Percentiles rank a stretch among this genome's conserved stretches.
Evolutionary conservation across 345 rosid species (phyloP).

Genomic region (Nasturtium officinale): DNA sequence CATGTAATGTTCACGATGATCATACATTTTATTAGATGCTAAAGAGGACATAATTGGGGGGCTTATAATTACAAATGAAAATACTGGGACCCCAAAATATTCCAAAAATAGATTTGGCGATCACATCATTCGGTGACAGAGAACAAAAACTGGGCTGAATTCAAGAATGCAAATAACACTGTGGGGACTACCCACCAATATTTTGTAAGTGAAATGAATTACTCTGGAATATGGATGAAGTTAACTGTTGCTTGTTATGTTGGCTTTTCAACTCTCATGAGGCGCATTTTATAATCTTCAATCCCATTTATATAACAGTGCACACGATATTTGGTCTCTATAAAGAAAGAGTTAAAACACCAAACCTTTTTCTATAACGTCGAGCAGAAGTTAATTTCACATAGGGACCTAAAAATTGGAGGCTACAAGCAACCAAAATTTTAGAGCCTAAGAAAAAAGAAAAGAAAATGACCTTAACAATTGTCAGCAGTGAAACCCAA

Average conservation of each 20-base stretch:
- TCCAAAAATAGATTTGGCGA: slow-evolving; percentile 38
- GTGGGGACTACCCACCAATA: slow-evolving; percentile 35
- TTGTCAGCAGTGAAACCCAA: too few relatives aligned
- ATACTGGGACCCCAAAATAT: slow-evolving; percentile 35
- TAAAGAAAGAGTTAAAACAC: not conserved
- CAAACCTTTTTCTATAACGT: not conserved
- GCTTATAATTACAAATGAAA: slow-evolving; percentile 25
- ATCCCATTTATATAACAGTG: not conserved
- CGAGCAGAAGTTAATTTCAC: not conserved
- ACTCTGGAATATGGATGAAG: slow-evolving; percentile 18
- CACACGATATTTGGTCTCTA: not conserved
- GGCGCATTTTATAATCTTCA: not conserved
- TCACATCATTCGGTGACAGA: slow-evolving; percentile 37
- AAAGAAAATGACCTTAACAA: too few relatives aligned
- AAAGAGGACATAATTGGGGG: slow-evolving; percentile 36
- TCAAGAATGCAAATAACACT: slow-evolving; percentile 36
- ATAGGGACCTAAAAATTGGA: too few relatives aligned
- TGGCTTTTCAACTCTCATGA: slow-evolving; percentile 4
- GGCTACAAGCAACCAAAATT: too few relatives aligned
- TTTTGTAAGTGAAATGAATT: slow-evolving; percentile 19
- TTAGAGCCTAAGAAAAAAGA: too few relatives aligned
- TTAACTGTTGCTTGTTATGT: slow-evolving; percentile 8
- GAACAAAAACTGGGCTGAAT: slow-evolving; percentile 22
- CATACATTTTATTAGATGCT: slow-evolving; percentile 24
- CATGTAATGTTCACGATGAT: slow-evolving; percentile 17